Evolutionary conservation across 2,329 filamentous ascomycete genomes (phyloP).

Genomic region (Phialocephala sp.): DNA sequence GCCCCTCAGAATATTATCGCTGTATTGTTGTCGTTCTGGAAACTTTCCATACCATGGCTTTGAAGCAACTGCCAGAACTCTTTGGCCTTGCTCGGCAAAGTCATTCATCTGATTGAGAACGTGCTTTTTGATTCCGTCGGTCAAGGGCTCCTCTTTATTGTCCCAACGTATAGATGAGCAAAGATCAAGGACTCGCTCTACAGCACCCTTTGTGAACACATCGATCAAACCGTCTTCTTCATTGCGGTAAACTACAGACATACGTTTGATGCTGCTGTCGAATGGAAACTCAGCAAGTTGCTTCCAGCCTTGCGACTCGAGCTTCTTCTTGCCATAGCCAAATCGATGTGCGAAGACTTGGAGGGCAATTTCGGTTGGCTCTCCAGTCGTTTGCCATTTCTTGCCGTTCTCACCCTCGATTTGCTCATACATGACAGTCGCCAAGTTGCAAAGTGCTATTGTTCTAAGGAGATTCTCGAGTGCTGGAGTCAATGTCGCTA

Average conservation of each 20-base stretch:
- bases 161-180: conserved; percentile 54
- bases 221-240: conserved; percentile 40
- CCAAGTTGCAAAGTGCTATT: conserved; percentile 63
- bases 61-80: conserved; percentile 62
- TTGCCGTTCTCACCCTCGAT: conserved; percentile 45
- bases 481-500: conserved; percentile 47
- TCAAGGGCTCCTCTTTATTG: conserved; percentile 48
- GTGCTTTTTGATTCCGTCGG: conserved; percentile 47
- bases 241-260: conserved; percentile 64
- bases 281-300: conserved; percentile 68
- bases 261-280: conserved; percentile 68
- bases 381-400: conserved; percentile 63
- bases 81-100: conserved; percentile 62
- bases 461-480: conserved; percentile 58
- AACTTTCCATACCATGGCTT: conserved; percentile 39
- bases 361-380: conserved; percentile 70
- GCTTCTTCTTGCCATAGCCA: conserved; percentile 51
- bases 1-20: conserved; percentile 38
- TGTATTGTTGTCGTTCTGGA: conserved; percentile 25
- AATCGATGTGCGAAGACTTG: conserved; percentile 70
- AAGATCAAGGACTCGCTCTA: conserved; percentile 63
- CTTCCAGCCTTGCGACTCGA: conserved; percentile 52
- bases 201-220: conserved; percentile 66
- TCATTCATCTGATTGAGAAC: conserved; percentile 61
- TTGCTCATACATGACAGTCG: conserved; percentile 52